Evolutionary conservation across 1,284 basidiomycete species (phyloP).

Genomic region (Flammula alnicola): DNA sequence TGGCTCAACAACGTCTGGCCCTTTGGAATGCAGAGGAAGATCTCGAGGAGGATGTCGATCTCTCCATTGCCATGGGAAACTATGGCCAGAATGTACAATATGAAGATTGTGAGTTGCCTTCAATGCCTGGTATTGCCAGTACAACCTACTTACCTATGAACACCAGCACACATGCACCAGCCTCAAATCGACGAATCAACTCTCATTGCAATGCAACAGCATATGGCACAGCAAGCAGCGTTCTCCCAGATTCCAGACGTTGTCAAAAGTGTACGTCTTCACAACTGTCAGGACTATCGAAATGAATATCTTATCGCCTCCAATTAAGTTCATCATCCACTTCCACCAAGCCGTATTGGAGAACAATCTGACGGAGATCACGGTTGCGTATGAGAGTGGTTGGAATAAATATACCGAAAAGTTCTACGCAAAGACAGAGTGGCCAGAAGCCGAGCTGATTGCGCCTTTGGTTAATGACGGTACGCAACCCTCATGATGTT

Average conservation of each 20-base stretch:
- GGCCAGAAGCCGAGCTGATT: slow-evolving; percentile 97
- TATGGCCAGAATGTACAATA: slow-evolving; percentile 71
- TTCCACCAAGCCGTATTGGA: slow-evolving; percentile 89
- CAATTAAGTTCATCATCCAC: slow-evolving; percentile 82
- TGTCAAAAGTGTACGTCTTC: slow-evolving; percentile 71
- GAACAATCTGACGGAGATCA: slow-evolving; percentile 89
- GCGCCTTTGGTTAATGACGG: slow-evolving; percentile 93
- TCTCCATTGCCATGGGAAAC: slow-evolving; percentile 70
- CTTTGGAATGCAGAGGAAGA: slow-evolving; percentile 75
- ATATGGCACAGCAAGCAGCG: slow-evolving; percentile 79
- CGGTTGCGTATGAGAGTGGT: slow-evolving; percentile 90
- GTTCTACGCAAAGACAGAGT: slow-evolving; percentile 92
- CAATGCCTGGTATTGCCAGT: not conserved
- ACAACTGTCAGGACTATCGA: not conserved
- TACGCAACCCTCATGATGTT: slow-evolving; percentile 38
- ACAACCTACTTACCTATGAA: slow-evolving; percentile 6
- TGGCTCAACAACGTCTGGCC: slow-evolving; percentile 67
- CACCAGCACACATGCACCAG: slow-evolving; percentile 49
- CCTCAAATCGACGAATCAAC: slow-evolving; percentile 71
- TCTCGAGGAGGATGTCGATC: slow-evolving; percentile 77
- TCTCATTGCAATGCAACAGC: slow-evolving; percentile 72
- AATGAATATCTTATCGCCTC: slow-evolving; percentile 6
- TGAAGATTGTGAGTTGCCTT: slow-evolving; percentile 62
- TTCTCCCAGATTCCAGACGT: slow-evolving; percentile 81
- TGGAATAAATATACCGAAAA: slow-evolving; percentile 98